phyloP scores from a whole-genome alignment of 148 eudicot genomes.

The Persicaria maculosa region DNA sequence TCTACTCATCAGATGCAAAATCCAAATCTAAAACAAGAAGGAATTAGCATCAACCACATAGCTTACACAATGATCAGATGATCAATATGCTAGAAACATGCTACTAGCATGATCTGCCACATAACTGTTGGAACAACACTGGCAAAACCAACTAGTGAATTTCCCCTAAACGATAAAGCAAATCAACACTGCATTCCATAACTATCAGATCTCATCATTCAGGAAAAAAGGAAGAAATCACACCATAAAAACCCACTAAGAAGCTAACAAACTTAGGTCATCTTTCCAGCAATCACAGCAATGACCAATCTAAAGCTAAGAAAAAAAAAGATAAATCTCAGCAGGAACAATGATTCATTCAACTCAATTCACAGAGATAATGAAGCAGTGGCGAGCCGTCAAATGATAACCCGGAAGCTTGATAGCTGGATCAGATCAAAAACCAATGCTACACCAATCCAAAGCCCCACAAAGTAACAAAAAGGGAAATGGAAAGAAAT shows the following conservation, averaged over 20 bases:
- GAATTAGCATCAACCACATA: slow-evolving; percentile 2
- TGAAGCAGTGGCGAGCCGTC: background rate
- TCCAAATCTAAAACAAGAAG: background rate
- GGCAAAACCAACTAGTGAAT: background rate
- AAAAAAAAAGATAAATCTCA: background rate
- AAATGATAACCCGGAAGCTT: background rate
- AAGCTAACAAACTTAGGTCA: background rate
- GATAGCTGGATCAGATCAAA: slow-evolving; percentile 31
- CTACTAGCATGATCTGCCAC: background rate
- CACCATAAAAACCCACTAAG: no score
- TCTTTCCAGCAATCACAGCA: background rate
- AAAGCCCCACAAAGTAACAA: background rate
- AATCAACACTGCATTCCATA: background rate
- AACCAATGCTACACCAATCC: background rate
- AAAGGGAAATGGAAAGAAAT: background rate
- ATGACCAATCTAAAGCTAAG: background rate
- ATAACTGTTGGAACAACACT: background rate
- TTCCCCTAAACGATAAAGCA: background rate
- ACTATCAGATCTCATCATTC: background rate
- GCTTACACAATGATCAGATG: no score
- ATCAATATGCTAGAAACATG: no score
- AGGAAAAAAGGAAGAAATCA: background rate
- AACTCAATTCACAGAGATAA: background rate
- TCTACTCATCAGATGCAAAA: background rate
- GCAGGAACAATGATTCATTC: background rate